Conservation (phyloP, 1,139 yeast species). For the Blastobotrys raffinosifermentans region DNA sequence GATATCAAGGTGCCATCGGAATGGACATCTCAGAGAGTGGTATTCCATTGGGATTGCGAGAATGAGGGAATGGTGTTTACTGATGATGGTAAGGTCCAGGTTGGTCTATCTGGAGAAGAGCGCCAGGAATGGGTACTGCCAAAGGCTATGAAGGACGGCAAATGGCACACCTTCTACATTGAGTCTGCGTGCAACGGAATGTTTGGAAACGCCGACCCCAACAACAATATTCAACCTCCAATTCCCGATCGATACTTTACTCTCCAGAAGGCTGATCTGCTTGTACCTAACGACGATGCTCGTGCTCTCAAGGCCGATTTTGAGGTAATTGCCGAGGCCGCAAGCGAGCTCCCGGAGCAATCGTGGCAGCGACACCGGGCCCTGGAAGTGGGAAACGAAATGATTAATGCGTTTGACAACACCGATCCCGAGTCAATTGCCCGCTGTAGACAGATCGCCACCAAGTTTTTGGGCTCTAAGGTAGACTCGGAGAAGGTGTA, state of each 20-base stretch:
- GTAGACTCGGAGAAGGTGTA: slow-evolving; percentile 60
- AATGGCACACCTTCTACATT: slow-evolving; percentile 55
- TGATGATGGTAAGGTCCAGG: slow-evolving; percentile 61
- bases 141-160: slow-evolving; percentile 37
- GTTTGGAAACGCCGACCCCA: slow-evolving; percentile 62
- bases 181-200: slow-evolving; percentile 94
- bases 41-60: slow-evolving; percentile 80
- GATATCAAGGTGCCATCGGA: slow-evolving; percentile 54
- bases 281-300: slow-evolving; percentile 82
- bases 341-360: slow-evolving; percentile 69
- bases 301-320: slow-evolving; percentile 72
- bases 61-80: slow-evolving; percentile 81
- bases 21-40: slow-evolving; percentile 43
- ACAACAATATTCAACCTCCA: slow-evolving; percentile 49
- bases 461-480: slow-evolving; percentile 55
- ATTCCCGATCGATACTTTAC: slow-evolving; percentile 62
- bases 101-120: slow-evolving; percentile 82
- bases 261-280: slow-evolving; percentile 65
- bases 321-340: slow-evolving; percentile 83
- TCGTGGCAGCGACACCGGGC: slow-evolving; percentile 83
- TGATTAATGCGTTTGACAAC: slow-evolving; percentile 75
- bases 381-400: slow-evolving; percentile 64
- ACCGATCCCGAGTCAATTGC: slow-evolving; percentile 43
- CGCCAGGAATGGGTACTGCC: slow-evolving; percentile 78
- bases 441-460: slow-evolving; percentile 64